Percentiles rank a stretch among this genome's conserved stretches.
Conservation (phyloP, 1,139 yeast species). For the Suhomyces anneliseae region DNA sequence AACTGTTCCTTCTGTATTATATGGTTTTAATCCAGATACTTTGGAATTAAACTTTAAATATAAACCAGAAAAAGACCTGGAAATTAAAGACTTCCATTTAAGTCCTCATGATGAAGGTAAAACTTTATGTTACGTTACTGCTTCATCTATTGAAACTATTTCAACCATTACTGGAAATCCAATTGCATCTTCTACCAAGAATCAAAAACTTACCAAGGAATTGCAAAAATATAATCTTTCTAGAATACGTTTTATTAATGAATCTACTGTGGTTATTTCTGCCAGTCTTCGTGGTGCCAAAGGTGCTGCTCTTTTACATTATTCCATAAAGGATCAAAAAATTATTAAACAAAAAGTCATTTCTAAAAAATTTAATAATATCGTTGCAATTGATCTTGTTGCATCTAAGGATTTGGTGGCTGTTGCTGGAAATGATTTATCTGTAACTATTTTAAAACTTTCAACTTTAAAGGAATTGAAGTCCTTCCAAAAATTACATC, state of each 20-base stretch:
- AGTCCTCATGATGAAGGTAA: constrained; percentile 47
- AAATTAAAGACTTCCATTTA: constrained; percentile 38
- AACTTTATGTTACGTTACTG: constrained; percentile 57
- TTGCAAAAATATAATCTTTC: constrained; percentile 45
- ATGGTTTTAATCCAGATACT: constrained; percentile 57
- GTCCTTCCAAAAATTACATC: constrained; percentile 62
- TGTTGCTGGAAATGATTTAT: constrained; percentile 73
- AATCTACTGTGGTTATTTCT: constrained; percentile 54
- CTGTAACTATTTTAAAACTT: constrained; percentile 56
- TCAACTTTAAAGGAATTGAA: constrained; percentile 52
- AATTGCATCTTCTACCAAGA: constrained; percentile 32
- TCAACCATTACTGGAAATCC: constrained; percentile 46
- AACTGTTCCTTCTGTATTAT: constrained; percentile 55
- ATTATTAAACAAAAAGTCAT: constrained; percentile 45
- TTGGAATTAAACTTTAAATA: constrained; percentile 47
- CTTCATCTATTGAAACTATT: constrained; percentile 52
- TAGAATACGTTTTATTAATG: constrained; percentile 59
- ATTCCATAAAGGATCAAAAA: constrained; percentile 42
- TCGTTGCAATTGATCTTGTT: constrained; percentile 67
- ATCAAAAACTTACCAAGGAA: constrained; percentile 22
- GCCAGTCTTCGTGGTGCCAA: constrained; percentile 48
- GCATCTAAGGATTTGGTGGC: constrained; percentile 54
- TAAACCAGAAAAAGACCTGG: constrained; percentile 23
- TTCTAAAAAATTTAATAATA: constrained; percentile 57
- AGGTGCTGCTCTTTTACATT: constrained; percentile 43